Conservation (phyloP, 1,284 basidiomycete species). For the Meripilus lineatus region DNA sequence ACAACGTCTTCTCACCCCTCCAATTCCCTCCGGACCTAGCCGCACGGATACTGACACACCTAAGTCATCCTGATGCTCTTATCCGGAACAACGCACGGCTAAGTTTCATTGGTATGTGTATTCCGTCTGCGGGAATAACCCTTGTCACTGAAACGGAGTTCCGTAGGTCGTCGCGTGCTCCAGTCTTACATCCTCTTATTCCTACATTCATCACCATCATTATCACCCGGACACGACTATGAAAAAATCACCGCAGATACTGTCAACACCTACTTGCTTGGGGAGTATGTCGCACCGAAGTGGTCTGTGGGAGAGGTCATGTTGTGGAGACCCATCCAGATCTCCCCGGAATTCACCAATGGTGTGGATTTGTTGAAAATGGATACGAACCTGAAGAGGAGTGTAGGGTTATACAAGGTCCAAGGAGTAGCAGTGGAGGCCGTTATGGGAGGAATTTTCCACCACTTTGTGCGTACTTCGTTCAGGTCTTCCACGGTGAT, state of each 20-base stretch:
- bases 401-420: slow-evolving; percentile 70
- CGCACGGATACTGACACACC: slow-evolving; percentile 68
- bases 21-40: slow-evolving; percentile 67
- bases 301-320: slow-evolving; percentile 68
- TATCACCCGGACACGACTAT: slow-evolving; percentile 42
- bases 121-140: background rate
- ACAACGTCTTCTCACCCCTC: slow-evolving; percentile 56
- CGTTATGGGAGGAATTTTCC: slow-evolving; percentile 70
- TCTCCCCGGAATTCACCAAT: slow-evolving; percentile 16
- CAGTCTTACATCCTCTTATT: slow-evolving; percentile 69
- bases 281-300: slow-evolving; percentile 63
- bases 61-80: slow-evolving; percentile 58
- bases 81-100: slow-evolving; percentile 67
- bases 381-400: slow-evolving; percentile 32
- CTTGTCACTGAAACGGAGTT: background rate
- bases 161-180: slow-evolving; percentile 65
- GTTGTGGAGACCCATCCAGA: slow-evolving; percentile 56
- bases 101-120: slow-evolving; percentile 58
- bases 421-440: slow-evolving; percentile 73
- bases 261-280: slow-evolving; percentile 64
- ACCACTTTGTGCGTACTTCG: slow-evolving; percentile 62
- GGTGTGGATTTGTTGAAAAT: slow-evolving; percentile 19
- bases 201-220: slow-evolving; percentile 53
- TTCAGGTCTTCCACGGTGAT: slow-evolving; percentile 1
- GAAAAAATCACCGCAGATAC: slow-evolving; percentile 49